These are phyloP conservation scores for Effrenium voratum DNA, from an alignment of 73 alveolate species.

Conservation along the genomic window DNA sequence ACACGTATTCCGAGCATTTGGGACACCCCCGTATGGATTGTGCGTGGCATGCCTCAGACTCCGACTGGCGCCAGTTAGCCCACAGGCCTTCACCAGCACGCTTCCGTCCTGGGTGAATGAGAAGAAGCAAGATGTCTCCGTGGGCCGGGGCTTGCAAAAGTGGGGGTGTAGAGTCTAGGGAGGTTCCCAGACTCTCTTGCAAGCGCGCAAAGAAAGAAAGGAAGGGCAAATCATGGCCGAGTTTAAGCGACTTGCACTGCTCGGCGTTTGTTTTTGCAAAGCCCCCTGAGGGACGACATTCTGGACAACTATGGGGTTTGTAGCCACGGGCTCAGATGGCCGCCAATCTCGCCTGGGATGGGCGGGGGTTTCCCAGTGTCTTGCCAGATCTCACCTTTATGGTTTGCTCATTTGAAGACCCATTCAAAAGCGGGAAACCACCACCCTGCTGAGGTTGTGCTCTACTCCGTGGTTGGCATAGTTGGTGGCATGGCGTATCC, in stretches of 20 bases:
- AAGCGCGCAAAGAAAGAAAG: neutral
- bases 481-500: conserved; percentile 89
- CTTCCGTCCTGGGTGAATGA: conserved; percentile 93
- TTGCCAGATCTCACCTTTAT: neutral
- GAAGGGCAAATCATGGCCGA: neutral
- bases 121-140: conserved; percentile 82
- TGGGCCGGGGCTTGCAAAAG: conserved; percentile 25
- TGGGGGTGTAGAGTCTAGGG: too few relatives aligned
- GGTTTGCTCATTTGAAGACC: neutral
- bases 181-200: too few relatives aligned
- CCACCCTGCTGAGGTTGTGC: conserved; percentile 23
- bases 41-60: neutral
- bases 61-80: neutral
- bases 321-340: neutral
- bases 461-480: conserved; percentile 58
- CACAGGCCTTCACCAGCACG: conserved; percentile 74
- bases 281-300: conserved; percentile 73
- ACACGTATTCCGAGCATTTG: neutral
- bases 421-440: neutral
- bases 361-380: neutral
- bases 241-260: too few relatives aligned
- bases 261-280: too few relatives aligned
- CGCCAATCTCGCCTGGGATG: neutral
- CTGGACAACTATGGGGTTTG: conserved; percentile 77
- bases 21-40: neutral